Conservation (phyloP, 2,329 filamentous ascomycete genomes). For the Gyromitra esculenta region DNA sequence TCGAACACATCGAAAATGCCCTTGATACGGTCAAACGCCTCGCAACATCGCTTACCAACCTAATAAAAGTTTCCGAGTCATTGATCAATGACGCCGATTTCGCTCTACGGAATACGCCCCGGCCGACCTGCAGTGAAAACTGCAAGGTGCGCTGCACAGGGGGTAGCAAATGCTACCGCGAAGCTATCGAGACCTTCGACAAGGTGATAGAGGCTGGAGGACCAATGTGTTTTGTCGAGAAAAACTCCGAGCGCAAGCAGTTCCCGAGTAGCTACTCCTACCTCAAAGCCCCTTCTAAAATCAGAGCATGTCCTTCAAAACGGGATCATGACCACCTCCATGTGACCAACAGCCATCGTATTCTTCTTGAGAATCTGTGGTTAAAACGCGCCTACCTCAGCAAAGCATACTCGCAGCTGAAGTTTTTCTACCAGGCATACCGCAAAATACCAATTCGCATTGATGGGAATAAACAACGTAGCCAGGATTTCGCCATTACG, state of each 20-base stretch:
- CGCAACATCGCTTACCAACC: slow-evolving; percentile 2
- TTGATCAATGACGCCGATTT: slow-evolving; percentile 31
- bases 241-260: neutral
- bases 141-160: neutral
- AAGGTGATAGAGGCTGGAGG: slow-evolving; percentile 28
- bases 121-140: neutral
- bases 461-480: neutral
- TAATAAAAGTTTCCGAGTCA: slow-evolving; percentile 6
- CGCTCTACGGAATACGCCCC: neutral
- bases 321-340: slow-evolving; percentile 31
- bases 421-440: neutral
- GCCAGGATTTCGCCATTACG: neutral
- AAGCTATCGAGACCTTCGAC: slow-evolving; percentile 15
- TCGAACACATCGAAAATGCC: neutral
- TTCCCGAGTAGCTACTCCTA: slow-evolving; percentile 23
- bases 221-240: slow-evolving; percentile 23
- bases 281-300: slow-evolving; percentile 4
- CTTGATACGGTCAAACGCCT: slow-evolving; percentile 11
- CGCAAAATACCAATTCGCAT: slow-evolving; percentile 8
- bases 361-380: slow-evolving; percentile 22
- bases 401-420: neutral
- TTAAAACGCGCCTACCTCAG: neutral
- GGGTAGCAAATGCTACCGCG: slow-evolving; percentile 1
- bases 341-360: slow-evolving; percentile 36
- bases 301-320: slow-evolving; percentile 6